phyloP scores from a whole-genome alignment of 306 rosid species.

The Cyamopsis tetragonoloba region DNA sequence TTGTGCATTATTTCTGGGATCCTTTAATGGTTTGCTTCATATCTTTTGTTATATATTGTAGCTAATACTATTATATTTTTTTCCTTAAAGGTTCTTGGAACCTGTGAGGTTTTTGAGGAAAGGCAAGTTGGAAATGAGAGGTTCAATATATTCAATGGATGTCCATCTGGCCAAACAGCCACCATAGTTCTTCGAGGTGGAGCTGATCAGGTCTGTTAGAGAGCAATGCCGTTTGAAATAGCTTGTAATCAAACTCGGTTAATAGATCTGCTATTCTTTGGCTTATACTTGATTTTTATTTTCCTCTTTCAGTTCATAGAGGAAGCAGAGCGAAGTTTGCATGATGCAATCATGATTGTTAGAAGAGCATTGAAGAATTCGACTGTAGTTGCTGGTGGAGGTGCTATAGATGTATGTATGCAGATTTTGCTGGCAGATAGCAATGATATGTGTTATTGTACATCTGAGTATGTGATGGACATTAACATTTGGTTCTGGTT shows the following conservation, averaged over 20 bases:
- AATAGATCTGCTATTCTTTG: conserved; percentile 9
- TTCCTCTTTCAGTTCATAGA: conserved; percentile 73
- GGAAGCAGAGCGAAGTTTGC: conserved; percentile 98
- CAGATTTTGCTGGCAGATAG: conserved; percentile 8
- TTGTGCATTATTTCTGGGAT: conserved; percentile 17
- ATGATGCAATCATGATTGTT: conserved; percentile 99
- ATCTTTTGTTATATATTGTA: not conserved
- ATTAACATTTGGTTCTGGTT: conserved; percentile 21
- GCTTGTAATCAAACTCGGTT: not conserved
- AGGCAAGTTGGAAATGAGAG: conserved; percentile 97
- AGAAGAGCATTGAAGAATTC: conserved; percentile 96
- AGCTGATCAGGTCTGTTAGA: conserved; percentile 80
- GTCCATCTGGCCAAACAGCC: conserved; percentile 92
- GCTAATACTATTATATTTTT: conserved; percentile 23
- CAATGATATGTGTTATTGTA: not conserved
- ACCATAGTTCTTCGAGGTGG: conserved; percentile 99
- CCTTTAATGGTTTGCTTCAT: not conserved
- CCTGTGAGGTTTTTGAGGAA: conserved; percentile 92
- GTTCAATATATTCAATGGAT: conserved; percentile 90
- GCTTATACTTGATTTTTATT: conserved; percentile 1
- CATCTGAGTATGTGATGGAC: not conserved
- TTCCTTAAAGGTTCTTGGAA: conserved; percentile 80
- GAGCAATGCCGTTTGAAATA: not conserved
- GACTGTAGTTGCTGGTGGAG: conserved; percentile 98
- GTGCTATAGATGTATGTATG: conserved; percentile 89